These are phyloP conservation scores for Cutaneotrichosporon arboriforme DNA, from an alignment of 1,284 basidiomycete genomes.

Conservation along the genomic window DNA sequence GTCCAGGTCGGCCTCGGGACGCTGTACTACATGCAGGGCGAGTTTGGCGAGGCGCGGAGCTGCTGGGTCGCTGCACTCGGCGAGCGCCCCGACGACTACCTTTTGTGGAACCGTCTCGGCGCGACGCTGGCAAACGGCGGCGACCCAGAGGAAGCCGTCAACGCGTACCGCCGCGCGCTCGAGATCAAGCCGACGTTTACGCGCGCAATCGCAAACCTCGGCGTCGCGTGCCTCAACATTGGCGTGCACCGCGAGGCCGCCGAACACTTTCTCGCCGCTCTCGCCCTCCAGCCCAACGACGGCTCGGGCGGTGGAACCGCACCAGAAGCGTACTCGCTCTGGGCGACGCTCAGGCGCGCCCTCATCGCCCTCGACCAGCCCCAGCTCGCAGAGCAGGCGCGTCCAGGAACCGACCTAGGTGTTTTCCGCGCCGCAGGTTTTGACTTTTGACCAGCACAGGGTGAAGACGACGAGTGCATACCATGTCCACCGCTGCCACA, in stretches of 20 bases:
- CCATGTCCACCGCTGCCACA: not conserved
- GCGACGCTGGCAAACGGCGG: slow-evolving; percentile 93
- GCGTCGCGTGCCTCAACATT: slow-evolving; percentile 93
- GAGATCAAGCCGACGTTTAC: slow-evolving; percentile 92
- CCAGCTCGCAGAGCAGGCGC: slow-evolving; percentile 53
- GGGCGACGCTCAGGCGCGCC: slow-evolving; percentile 84
- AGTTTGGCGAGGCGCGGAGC: slow-evolving; percentile 57
- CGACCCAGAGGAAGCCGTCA: slow-evolving; percentile 90
- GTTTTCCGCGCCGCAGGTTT: slow-evolving; percentile 73
- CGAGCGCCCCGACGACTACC: slow-evolving; percentile 77
- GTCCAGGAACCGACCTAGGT: slow-evolving; percentile 56
- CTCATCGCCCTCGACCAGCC: slow-evolving; percentile 63
- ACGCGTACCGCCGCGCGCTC: slow-evolving; percentile 90
- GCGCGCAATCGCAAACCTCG: slow-evolving; percentile 94
- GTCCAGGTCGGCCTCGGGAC: slow-evolving; percentile 91
- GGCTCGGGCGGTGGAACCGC: slow-evolving; percentile 20
- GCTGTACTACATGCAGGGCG: slow-evolving; percentile 71
- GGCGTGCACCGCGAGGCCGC: slow-evolving; percentile 93
- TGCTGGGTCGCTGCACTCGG: slow-evolving; percentile 84
- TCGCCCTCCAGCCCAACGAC: slow-evolving; percentile 65
- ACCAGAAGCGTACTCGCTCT: slow-evolving; percentile 61
- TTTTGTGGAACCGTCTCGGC: slow-evolving; percentile 94
- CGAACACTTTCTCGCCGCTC: slow-evolving; percentile 89
- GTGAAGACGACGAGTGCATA: not conserved
- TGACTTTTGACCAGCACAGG: slow-evolving; percentile 58